phyloP scores from a whole-genome alignment of 2,329 filamentous ascomycete species.

The Sclerotinia spermophila region DNA sequence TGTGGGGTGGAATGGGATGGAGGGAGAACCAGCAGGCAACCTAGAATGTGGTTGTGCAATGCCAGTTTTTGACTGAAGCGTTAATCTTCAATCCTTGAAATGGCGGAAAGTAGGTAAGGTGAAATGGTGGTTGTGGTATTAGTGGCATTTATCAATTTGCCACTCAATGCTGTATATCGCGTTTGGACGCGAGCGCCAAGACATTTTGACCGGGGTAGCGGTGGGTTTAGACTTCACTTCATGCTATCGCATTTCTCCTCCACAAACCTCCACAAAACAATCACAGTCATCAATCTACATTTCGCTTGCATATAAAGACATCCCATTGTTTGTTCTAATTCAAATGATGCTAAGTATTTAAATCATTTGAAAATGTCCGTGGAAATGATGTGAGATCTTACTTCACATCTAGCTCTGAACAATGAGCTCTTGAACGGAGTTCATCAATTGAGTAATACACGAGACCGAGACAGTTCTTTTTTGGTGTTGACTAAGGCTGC shows the following conservation, averaged over 20 bases:
- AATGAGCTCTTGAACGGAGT: neutral
- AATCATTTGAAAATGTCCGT: neutral
- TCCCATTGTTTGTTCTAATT: neutral
- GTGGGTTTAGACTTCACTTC: conserved; percentile 6
- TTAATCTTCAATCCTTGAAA: neutral
- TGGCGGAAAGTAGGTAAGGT: neutral
- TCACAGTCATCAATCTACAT: neutral
- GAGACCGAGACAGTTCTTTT: neutral
- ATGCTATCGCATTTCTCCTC: neutral
- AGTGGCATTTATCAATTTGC: conserved; percentile 2
- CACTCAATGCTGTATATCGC: neutral
- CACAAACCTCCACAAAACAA: neutral
- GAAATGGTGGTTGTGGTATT: neutral
- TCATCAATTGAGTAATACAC: neutral
- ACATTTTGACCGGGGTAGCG: conserved; percentile 17
- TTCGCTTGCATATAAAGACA: neutral
- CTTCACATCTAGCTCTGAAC: neutral
- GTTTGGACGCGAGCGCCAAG: conserved; percentile 19
- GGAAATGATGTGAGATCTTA: neutral
- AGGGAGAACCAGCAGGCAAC: neutral
- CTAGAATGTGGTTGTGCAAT: neutral
- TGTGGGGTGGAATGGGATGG: neutral
- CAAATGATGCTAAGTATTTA: neutral
- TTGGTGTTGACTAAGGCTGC: neutral
- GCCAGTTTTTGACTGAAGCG: neutral